Evolutionary conservation across 2,329 filamentous ascomycete species (phyloP).

Genomic region (Blastomyces silverae): DNA sequence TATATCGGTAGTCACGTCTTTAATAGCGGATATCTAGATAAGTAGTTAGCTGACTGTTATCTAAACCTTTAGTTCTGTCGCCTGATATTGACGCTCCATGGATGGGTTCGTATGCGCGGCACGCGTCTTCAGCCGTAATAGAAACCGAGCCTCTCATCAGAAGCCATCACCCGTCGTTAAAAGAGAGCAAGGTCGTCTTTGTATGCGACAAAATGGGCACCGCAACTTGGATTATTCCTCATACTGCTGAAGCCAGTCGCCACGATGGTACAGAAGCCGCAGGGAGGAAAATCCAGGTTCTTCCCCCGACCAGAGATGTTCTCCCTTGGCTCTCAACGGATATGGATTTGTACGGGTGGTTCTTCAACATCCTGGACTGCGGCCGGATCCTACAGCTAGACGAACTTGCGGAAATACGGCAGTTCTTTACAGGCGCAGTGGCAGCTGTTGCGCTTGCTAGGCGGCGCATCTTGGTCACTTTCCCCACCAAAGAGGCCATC

Average conservation of each 20-base stretch:
- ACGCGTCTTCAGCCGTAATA: background rate
- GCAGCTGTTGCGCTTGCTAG: background rate
- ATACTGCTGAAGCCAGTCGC: background rate
- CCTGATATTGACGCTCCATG: background rate
- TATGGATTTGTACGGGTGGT: background rate
- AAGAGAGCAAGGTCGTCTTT: background rate
- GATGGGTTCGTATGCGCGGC: background rate
- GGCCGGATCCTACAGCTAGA: background rate
- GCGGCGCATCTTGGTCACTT: background rate
- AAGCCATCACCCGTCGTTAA: background rate
- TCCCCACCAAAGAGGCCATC: background rate
- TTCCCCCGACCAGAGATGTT: background rate
- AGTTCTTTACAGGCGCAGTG: constrained; percentile 6
- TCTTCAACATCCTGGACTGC: background rate
- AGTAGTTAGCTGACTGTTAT: background rate
- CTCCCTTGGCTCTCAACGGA: background rate
- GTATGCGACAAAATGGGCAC: background rate
- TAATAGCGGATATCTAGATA: too few relatives aligned
- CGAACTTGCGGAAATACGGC: background rate
- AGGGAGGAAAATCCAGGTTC: background rate
- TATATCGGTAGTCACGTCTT: background rate
- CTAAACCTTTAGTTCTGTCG: background rate
- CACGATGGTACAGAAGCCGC: background rate
- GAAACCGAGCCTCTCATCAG: background rate
- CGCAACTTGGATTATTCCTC: background rate